These are phyloP conservation scores for Kodamaea derodonti DNA, from an alignment of 1,139 yeast genomes.

Conservation along the genomic window DNA sequence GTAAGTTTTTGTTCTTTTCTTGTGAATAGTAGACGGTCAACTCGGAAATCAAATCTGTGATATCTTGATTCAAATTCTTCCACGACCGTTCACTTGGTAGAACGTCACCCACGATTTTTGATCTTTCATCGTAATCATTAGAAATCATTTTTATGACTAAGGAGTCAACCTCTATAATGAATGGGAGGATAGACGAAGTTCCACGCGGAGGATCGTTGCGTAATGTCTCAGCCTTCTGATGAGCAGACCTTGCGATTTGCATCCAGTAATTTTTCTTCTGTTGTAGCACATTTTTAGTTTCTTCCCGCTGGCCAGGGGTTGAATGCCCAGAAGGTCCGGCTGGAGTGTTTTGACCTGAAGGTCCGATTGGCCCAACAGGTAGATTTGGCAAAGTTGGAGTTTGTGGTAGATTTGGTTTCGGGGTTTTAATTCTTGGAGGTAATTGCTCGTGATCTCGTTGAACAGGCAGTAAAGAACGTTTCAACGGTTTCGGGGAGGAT, in stretches of 20 bases:
- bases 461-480: not conserved
- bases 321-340: slow-evolving; percentile 1
- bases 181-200: slow-evolving; percentile 16
- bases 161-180: slow-evolving; percentile 32
- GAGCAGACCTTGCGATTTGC: slow-evolving; percentile 26
- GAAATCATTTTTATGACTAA: slow-evolving; percentile 28
- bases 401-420: not conserved
- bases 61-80: slow-evolving; percentile 27
- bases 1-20: slow-evolving; percentile 13
- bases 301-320: slow-evolving; percentile 16
- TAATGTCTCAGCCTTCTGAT: slow-evolving; percentile 19
- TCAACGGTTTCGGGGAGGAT: not conserved
- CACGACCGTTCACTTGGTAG: slow-evolving; percentile 36
- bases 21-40: slow-evolving; percentile 14
- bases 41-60: slow-evolving; percentile 20
- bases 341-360: not conserved
- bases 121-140: slow-evolving; percentile 33
- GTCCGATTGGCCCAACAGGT: slow-evolving; percentile 6
- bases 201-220: not conserved
- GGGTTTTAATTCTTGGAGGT: slow-evolving; percentile 26
- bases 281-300: slow-evolving; percentile 14
- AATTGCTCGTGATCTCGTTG: not conserved
- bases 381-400: slow-evolving; percentile 1
- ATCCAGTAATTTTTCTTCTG: slow-evolving; percentile 28
- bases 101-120: slow-evolving; percentile 21